Percentiles rank a stretch among this genome's conserved stretches.
Conservation (phyloP, 495 filamentous ascomycete genomes). For the Neurospora cerealis region DNA sequence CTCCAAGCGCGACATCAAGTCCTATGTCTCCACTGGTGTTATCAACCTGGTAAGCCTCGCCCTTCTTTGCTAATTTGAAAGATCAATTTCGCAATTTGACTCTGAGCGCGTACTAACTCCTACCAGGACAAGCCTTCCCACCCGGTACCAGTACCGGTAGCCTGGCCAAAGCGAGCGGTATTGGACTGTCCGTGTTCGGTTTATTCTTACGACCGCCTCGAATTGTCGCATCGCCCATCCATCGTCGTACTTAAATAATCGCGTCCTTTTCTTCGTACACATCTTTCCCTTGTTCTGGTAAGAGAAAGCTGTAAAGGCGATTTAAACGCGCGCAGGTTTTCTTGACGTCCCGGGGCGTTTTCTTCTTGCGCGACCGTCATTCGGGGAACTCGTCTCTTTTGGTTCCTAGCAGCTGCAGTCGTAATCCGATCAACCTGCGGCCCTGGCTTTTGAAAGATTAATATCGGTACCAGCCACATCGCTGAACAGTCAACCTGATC, state of each 20-base stretch:
- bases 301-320: slow-evolving; percentile 8
- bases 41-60: slow-evolving; percentile 52
- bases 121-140: slow-evolving; percentile 82
- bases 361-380: slow-evolving; percentile 1
- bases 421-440: not conserved
- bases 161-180: too few relatives aligned
- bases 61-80: not conserved
- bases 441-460: not conserved
- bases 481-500: not conserved
- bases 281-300: not conserved
- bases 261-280: not conserved
- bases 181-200: too few relatives aligned
- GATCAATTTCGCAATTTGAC: not conserved
- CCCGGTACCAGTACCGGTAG: slow-evolving; percentile 20
- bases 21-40: slow-evolving; percentile 88
- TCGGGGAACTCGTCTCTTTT: slow-evolving; percentile 2
- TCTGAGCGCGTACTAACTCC: slow-evolving; percentile 27
- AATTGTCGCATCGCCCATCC: not conserved
- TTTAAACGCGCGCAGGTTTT: slow-evolving; percentile 4
- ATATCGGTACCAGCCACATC: not conserved
- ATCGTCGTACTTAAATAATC: not conserved
- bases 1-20: slow-evolving; percentile 83
- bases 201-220: too few relatives aligned
- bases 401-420: slow-evolving; percentile 6
- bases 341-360: not conserved